Percentiles rank a stretch among this genome's conserved stretches.
phyloP scores from a whole-genome alignment of 352 stramenopile genomes.

The Phytophthora fragariaefolia region DNA sequence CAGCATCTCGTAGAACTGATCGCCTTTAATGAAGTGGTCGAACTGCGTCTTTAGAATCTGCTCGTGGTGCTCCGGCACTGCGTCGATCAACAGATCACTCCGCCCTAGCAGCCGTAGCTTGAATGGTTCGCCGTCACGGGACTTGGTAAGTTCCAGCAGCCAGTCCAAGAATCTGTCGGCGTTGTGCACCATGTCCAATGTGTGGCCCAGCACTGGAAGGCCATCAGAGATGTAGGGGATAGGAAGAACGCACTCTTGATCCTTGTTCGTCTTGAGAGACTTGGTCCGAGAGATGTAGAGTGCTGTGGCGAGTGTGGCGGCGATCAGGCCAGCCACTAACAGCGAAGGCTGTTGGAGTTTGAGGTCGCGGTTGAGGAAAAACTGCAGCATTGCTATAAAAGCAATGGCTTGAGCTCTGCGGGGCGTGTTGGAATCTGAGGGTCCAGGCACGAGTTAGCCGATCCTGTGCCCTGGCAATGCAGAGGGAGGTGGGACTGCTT shows the following conservation, averaged over 20 bases:
- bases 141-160: slow-evolving; percentile 1
- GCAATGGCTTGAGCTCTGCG: neutral
- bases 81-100: slow-evolving; percentile 47
- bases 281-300: neutral
- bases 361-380: neutral
- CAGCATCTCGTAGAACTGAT: slow-evolving; percentile 47
- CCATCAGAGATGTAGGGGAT: neutral
- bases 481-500: neutral
- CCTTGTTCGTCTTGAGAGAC: neutral
- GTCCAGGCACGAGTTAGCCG: neutral
- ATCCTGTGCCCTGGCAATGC: neutral
- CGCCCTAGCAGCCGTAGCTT: slow-evolving; percentile 38
- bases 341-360: neutral
- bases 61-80: slow-evolving; percentile 40
- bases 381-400: neutral
- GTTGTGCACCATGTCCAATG: neutral
- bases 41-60: slow-evolving; percentile 56
- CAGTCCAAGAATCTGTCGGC: neutral
- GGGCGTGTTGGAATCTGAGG: neutral
- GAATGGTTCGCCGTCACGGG: slow-evolving; percentile 45
- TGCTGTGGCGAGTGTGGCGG: neutral
- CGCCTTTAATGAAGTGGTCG: slow-evolving; percentile 65
- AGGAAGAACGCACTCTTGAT: neutral
- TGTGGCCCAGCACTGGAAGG: neutral
- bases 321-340: neutral